A percentile compares a stretch with the other conserved stretches of the same genome.
Evolutionary conservation across 352 stramenopile genomes (phyloP).

Genomic region (Pythium vanterpoolii): DNA sequence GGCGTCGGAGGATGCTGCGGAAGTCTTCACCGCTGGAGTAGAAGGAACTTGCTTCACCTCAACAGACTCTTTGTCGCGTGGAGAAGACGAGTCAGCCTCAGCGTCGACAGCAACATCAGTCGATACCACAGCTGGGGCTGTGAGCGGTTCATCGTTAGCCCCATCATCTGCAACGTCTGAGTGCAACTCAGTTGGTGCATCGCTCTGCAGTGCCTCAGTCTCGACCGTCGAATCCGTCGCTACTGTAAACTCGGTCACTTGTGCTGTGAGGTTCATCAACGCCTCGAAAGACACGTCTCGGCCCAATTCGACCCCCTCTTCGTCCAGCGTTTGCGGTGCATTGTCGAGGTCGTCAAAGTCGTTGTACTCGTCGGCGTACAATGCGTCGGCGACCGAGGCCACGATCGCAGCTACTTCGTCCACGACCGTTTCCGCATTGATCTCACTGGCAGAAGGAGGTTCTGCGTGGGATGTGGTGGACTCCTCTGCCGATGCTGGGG

Average conservation of each 20-base stretch:
- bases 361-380: constrained; percentile 54
- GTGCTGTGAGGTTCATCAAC: constrained; percentile 22
- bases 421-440: not conserved
- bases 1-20: not conserved
- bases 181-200: no score
- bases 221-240: not conserved
- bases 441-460: not conserved
- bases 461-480: not conserved
- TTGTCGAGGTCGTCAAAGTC: constrained; percentile 46
- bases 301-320: constrained; percentile 1
- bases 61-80: not conserved
- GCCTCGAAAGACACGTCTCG: constrained; percentile 20
- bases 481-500: not conserved
- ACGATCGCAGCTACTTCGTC: constrained; percentile 15
- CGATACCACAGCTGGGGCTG: not conserved
- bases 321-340: constrained; percentile 11
- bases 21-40: not conserved
- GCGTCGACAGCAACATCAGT: not conserved
- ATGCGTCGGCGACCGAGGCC: constrained; percentile 28
- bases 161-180: no score
- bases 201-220: no score
- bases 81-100: not conserved
- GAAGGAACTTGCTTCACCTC: not conserved
- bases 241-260: constrained; percentile 16
- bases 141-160: no score